phyloP scores from a whole-genome alignment of 1,284 basidiomycete genomes.

The Anthracocystis setariae region DNA sequence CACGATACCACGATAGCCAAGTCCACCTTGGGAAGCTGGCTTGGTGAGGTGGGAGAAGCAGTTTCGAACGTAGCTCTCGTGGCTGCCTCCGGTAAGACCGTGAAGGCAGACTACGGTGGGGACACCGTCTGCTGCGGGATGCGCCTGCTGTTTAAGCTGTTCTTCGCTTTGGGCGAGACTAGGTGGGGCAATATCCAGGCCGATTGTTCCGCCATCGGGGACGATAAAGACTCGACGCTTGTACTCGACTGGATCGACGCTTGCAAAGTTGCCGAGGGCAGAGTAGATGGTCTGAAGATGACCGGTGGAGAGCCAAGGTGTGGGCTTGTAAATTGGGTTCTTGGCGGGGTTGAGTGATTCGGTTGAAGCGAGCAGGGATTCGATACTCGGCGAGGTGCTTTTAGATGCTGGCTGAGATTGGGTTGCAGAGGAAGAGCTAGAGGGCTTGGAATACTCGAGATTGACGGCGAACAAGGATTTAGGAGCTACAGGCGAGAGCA shows the following conservation, averaged over 20 bases:
- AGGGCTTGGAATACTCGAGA: conserved; percentile 40
- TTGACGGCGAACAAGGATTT: conserved; percentile 46
- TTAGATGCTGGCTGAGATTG: neutral
- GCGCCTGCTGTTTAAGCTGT: conserved; percentile 19
- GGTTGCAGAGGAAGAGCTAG: conserved; percentile 1
- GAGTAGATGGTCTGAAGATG: conserved; percentile 65
- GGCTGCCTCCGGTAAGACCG: conserved; percentile 65
- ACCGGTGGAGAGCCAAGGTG: conserved; percentile 57
- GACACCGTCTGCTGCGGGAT: conserved; percentile 25
- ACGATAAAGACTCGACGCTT: conserved; percentile 58
- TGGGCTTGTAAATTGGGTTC: conserved; percentile 27
- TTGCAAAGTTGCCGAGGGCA: conserved; percentile 50
- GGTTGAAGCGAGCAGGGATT: conserved; percentile 33
- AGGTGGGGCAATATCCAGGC: conserved; percentile 59
- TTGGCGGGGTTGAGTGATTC: conserved; percentile 38
- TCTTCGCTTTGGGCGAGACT: conserved; percentile 32
- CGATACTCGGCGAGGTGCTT: conserved; percentile 21
- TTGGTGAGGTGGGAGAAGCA: conserved; percentile 57
- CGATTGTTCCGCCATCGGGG: conserved; percentile 64
- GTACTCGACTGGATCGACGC: conserved; percentile 57
- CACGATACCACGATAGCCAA: conserved; percentile 73
- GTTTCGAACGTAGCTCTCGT: conserved; percentile 65
- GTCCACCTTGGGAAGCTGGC: conserved; percentile 47
- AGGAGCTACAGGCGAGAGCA: conserved; percentile 43
- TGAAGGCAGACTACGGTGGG: conserved; percentile 63